phyloP scores from a whole-genome alignment of 805 yeast species.

The Saccharomycopsis sp. region DNA sequence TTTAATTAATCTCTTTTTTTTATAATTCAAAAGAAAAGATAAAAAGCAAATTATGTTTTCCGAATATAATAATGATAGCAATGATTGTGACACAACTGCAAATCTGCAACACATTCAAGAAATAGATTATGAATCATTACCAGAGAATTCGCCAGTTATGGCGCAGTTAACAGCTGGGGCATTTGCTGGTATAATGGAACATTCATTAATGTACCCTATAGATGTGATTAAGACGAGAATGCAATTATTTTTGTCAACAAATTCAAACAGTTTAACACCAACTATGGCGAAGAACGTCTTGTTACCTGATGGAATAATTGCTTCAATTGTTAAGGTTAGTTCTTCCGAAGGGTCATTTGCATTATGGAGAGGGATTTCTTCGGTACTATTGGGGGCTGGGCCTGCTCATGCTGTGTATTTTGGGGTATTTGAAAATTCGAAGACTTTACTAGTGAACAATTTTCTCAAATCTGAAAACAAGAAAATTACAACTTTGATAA shows the following conservation, averaged over 20 bases:
- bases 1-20: too few relatives aligned
- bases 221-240: conserved; percentile 95
- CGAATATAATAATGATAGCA: too few relatives aligned
- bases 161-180: conserved; percentile 92
- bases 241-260: conserved; percentile 47
- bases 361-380: conserved; percentile 89
- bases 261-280: conserved; percentile 22
- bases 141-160: conserved; percentile 72
- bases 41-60: too few relatives aligned
- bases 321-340: conserved; percentile 67
- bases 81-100: too few relatives aligned
- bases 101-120: too few relatives aligned
- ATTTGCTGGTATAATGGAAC: conserved; percentile 99
- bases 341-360: conserved; percentile 83
- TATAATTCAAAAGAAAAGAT: too few relatives aligned
- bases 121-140: conserved; percentile 87
- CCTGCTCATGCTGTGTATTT: conserved; percentile 98
- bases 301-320: conserved; percentile 41
- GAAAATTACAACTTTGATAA: conserved; percentile 31
- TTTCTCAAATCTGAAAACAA: background rate
- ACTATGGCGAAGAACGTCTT: conserved; percentile 23
- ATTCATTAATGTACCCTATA: conserved; percentile 92
- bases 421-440: conserved; percentile 83
- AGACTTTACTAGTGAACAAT: conserved; percentile 40
- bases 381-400: conserved; percentile 95